Base-by-base conservation (phyloP, 495 filamentous ascomycete species). In the Xylaria palmicola region DNA sequence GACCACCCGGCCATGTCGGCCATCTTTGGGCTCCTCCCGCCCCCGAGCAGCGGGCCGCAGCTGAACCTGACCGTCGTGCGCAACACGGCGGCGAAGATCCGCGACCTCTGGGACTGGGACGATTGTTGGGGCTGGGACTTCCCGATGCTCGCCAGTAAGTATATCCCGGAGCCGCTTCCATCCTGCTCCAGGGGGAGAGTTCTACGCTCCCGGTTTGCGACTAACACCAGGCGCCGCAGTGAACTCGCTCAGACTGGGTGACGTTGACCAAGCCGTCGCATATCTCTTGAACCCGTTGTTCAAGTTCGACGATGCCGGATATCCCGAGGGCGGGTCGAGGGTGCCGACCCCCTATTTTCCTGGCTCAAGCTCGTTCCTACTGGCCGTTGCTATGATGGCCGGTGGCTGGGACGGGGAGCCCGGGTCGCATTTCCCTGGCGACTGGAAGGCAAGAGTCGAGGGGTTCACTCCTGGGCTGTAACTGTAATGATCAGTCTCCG, bases 341-440 rank as follows among this genome's bases (percentile, higher is more conserved):
- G 81, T 84, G 26, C 75, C 83, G 29, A 85, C 83, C 29, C 81
- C 82, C 8, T 85, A 84, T 67, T 82, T 85, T 39, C 83, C 83
- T 1, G 76, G 75, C 19, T 73, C 72, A 37, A 75, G 76, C 12
- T 72, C 74, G 17, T 71, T 84, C 50, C 53, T 86, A 52, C 47
- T 81, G 9, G 82, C 81, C 4, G 72, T 79, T 56, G 81, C 76
- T 6, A 83, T 84, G 80, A 79, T 85, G 77, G 78, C 79, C 6
- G 81, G 81, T 8, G 80, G 79, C 0, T 83, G 81, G 80, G 77
- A 81, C 55, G 82, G 74, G 4, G 66, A 65, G 20, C 73, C 68
- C 40, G 81, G 76, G 6, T 51, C 49, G 53, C 71, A 79, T 41
- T 82, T 79, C 20, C 80, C 80, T 0, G 45, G 71, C 36, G 71